phyloP scores from a whole-genome alignment of 352 stramenopile genomes.

The Globisporangium recalcitrans region DNA sequence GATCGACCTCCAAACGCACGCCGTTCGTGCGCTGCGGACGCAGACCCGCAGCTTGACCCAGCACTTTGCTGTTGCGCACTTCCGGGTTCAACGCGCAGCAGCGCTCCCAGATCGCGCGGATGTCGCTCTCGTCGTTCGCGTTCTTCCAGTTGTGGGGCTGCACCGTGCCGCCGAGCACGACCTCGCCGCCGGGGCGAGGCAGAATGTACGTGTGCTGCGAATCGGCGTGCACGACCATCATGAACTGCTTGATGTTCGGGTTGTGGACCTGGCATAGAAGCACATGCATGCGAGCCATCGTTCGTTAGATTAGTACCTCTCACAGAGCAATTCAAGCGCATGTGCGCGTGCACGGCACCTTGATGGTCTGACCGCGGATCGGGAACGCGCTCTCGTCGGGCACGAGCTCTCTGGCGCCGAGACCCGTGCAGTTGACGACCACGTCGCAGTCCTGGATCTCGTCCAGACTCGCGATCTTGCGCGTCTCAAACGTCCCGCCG shows the following conservation, averaged over 20 bases:
- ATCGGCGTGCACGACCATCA: conserved; percentile 37
- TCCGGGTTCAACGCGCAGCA: conserved; percentile 37
- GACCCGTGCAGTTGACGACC: conserved; percentile 58
- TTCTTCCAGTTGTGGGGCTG: conserved; percentile 54
- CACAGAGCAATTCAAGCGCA: too few relatives aligned
- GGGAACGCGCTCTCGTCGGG: conserved; percentile 39
- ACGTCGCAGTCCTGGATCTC: conserved; percentile 37
- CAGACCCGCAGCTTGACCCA: conserved; percentile 36
- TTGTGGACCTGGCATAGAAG: conserved; percentile 31
- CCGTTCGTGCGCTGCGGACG: conserved; percentile 35
- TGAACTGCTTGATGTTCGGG: conserved; percentile 42
- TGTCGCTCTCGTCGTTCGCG: conserved; percentile 33
- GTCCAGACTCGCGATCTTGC: conserved; percentile 28
- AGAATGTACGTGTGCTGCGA: conserved; percentile 65
- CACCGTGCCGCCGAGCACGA: conserved; percentile 61
- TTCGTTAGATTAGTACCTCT: not conserved
- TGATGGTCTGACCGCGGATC: conserved; percentile 59
- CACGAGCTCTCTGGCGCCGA: conserved; percentile 41
- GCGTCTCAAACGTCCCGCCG: conserved; percentile 49
- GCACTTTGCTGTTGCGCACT: conserved; percentile 35
- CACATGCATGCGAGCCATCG: not conserved
- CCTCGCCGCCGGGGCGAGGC: conserved; percentile 46
- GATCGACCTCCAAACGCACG: conserved; percentile 44
- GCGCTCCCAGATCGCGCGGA: conserved; percentile 45
- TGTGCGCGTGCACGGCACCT: conserved; percentile 17